phyloP scores from a whole-genome alignment of 1,284 basidiomycete species.

The Cryptococcus hybrid region DNA sequence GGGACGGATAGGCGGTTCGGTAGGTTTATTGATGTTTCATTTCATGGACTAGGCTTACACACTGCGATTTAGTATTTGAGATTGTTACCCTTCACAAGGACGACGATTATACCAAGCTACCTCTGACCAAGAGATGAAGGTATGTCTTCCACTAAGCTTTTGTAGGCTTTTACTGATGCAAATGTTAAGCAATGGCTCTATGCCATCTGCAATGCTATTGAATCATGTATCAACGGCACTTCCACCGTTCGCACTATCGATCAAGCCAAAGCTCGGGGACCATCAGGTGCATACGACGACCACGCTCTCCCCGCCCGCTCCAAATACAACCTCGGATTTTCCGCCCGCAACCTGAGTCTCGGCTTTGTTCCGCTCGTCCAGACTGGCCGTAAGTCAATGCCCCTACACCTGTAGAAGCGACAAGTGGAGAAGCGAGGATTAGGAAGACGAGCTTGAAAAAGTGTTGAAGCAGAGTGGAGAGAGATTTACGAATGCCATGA shows the following conservation, averaged over 20 bases:
- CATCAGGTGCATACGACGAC: conserved; percentile 36
- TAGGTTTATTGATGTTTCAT: conserved; percentile 13
- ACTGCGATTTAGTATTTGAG: conserved; percentile 50
- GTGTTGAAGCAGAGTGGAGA: conserved; percentile 35
- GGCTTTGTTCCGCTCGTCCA: conserved; percentile 12
- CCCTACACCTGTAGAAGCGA: conserved; percentile 19
- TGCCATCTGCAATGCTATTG: conserved; percentile 55
- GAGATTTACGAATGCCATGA: conserved; percentile 26
- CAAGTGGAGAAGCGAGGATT: conserved; percentile 12
- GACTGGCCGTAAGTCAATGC: conserved; percentile 28
- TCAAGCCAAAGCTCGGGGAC: conserved; percentile 26
- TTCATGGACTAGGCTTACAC: background rate
- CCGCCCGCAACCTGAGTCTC: conserved; percentile 9
- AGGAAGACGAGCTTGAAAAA: conserved; percentile 43
- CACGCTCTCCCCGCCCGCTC: conserved; percentile 25
- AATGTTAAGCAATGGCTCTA: conserved; percentile 51
- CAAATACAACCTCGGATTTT: conserved; percentile 16
- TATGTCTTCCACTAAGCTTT: background rate
- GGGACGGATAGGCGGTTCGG: conserved; percentile 49
- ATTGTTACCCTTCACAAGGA: conserved; percentile 53
- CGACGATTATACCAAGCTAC: conserved; percentile 55
- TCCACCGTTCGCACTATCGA: conserved; percentile 48
- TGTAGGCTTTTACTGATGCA: conserved; percentile 3
- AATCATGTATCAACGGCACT: conserved; percentile 55
- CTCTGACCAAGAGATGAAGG: conserved; percentile 51